phyloP scores from a whole-genome alignment of 495 filamentous ascomycete species.

The Xylaria sp. region DNA sequence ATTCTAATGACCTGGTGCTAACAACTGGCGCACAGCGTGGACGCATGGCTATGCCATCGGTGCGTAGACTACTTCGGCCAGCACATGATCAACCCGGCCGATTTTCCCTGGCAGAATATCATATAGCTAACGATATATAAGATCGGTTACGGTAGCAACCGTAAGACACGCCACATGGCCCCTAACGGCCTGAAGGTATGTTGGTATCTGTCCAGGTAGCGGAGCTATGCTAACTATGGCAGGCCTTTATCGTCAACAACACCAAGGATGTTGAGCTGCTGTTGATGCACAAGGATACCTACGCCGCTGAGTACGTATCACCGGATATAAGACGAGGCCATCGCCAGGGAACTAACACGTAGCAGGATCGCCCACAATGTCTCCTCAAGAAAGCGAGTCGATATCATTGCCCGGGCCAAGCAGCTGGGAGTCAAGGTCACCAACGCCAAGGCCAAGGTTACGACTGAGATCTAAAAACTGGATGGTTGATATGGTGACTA shows the following conservation, averaged over 20 bases:
- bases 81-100: not conserved
- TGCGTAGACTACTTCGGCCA: constrained; percentile 60
- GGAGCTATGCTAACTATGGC: not conserved
- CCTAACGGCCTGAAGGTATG: constrained; percentile 91
- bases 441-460: constrained; percentile 97
- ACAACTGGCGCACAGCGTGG: constrained; percentile 61
- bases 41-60: constrained; percentile 95
- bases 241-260: constrained; percentile 97
- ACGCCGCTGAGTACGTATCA: constrained; percentile 89
- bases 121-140: constrained; percentile 10
- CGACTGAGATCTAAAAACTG: constrained; percentile 83
- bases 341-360: constrained; percentile 31
- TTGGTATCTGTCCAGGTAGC: not conserved
- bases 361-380: constrained; percentile 93
- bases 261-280: constrained; percentile 92
- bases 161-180: constrained; percentile 98
- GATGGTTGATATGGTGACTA: constrained; percentile 35
- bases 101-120: not conserved
- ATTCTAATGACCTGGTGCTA: not conserved
- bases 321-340: not conserved
- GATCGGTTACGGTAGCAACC: constrained; percentile 99
- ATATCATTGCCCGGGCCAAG: constrained; percentile 95
- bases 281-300: constrained; percentile 99
- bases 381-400: constrained; percentile 97
- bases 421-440: constrained; percentile 98